Evolutionary conservation across 2,329 filamentous ascomycete species (phyloP), one percentile per base, ranked within the genome.

Genomic region (Xylaria sp.): DNA sequence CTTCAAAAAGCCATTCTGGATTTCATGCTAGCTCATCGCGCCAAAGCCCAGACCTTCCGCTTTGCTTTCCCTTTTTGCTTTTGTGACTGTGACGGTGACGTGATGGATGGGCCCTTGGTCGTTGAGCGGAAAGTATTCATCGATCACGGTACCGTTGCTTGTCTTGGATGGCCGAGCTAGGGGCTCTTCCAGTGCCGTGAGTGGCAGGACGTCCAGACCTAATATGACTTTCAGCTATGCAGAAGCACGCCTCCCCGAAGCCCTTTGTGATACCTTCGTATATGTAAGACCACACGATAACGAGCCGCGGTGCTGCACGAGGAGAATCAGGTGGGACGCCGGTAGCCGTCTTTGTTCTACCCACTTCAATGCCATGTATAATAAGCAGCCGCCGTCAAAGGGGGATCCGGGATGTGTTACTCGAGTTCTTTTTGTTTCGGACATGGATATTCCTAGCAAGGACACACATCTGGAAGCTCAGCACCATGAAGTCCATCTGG

Each of bases 401-500:
- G 48, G 19, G 4, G 6, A 10, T 18, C 5, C n/a, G 46, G 19
- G 48, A 16, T 16, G 19, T 50, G 19, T 30, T 30, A 30, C 23
- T 30, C 23, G 23, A 30, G 23, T 5, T 30, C 23, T 30, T 30
- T 30, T 30, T 30, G 23, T 30, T 30, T 30, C 4, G 23, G 23
- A 30, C 23, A 4, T 30, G 4, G 23, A 30, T 30, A 5, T 30
- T 30, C 23, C 23, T 30, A 30, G 23, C 23, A 30, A 30, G 23
- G 23, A 30, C 23, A 30, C 23, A 30, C 23, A 30, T 30, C 23
- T 30, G 23, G 23, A 30, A 30, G 23, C 23, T 30, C 30, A 48
- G 8, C 48, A 60, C 57, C 1, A 62, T 62, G 60, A 62, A 58
- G 48, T 57, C 48, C n/a, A 19, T 44, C 7, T 58, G 57, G 54